Evolutionary conservation across 2,329 filamentous ascomycete species (phyloP), one percentile per base, ranked within the genome.

Genomic region (Cladosporium oxysporum): DNA sequence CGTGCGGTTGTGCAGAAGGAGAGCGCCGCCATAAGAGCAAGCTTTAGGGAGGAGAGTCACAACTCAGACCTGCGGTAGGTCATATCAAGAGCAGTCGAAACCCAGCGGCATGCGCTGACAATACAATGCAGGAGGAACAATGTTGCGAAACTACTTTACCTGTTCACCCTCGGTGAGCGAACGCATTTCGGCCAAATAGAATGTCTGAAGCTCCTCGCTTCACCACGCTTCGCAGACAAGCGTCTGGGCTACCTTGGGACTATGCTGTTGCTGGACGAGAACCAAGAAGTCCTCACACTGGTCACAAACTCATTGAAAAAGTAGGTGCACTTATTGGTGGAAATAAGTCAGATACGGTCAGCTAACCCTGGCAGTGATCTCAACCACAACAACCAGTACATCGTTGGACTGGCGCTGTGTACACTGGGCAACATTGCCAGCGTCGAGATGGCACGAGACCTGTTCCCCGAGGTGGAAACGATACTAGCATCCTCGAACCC

Each of bases 161-260:
- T 99, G 68, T 99, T 99, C 80, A 99, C 95, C 1, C 86, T 99
- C 50, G 95, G 95, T 70, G 95, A 99, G 82, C 88, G 95, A 75
- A 99, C 95, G 66, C 95, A 99, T 81, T 99, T 99, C 78, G 95
- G 95, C 61, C 95, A 99, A 84, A 99, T 99, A 77, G 95, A 99
- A 87, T 99, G 95, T 80, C 86, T 99, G 75, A 99, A 99, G 82
- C 87, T 99, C 60, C 87, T 99, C 66, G 95, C 95, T 66, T 99
- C 95, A 49, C 93, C 96, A 70, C 92, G 94, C 66, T 99, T 99
- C 77, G 95, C 95, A 71, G 95, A 99, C 84, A 99, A 99, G 83
- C 90, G 95, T 58, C 82, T 99, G 72, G 95, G 95, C 49, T 97
- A 99, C 76, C 83, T 99, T 71, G 95, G 95, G 28, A 99, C 95